phyloP scores from a whole-genome alignment of 164 flowering plant species.

The Magnolia sinica region DNA sequence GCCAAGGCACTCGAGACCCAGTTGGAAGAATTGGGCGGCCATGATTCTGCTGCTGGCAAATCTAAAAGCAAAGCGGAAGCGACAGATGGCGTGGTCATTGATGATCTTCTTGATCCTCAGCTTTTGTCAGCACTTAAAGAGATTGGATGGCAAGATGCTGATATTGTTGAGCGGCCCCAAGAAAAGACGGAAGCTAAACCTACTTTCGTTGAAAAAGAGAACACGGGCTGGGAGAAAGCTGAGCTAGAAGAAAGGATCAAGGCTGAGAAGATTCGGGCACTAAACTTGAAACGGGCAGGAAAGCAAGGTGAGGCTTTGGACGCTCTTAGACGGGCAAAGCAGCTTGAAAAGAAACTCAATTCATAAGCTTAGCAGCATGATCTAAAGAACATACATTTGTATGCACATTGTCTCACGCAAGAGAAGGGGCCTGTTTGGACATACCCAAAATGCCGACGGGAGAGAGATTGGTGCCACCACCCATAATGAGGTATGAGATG shows the following conservation, averaged over 20 bases:
- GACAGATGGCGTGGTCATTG: constrained; percentile 50
- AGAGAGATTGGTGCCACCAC: too few relatives aligned
- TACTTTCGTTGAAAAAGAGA: constrained; percentile 16
- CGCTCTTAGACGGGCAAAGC: constrained; percentile 73
- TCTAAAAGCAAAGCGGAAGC: constrained; percentile 23
- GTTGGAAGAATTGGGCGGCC: constrained; percentile 49
- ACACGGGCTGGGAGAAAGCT: constrained; percentile 34
- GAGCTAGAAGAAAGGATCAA: constrained; percentile 70
- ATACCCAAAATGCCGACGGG: too few relatives aligned
- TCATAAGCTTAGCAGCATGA: constrained; percentile 24
- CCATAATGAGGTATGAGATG: too few relatives aligned
- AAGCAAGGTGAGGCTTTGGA: constrained; percentile 87
- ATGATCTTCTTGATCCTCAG: constrained; percentile 90
- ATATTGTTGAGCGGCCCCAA: constrained; percentile 19
- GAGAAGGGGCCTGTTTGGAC: too few relatives aligned
- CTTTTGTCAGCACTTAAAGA: constrained; percentile 79
- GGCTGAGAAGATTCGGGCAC: constrained; percentile 80
- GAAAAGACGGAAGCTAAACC: constrained; percentile 32
- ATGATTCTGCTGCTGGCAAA: constrained; percentile 20
- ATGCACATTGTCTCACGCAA: too few relatives aligned
- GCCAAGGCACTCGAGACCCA: constrained; percentile 80
- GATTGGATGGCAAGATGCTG: constrained; percentile 54
- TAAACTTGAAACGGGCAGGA: constrained; percentile 75
- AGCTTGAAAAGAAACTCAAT: constrained; percentile 73
- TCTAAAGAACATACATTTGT: too few relatives aligned